These are phyloP conservation scores for Jatropha podagrica DNA, from an alignment of 441 rosid genomes.

Conservation along the genomic window DNA sequence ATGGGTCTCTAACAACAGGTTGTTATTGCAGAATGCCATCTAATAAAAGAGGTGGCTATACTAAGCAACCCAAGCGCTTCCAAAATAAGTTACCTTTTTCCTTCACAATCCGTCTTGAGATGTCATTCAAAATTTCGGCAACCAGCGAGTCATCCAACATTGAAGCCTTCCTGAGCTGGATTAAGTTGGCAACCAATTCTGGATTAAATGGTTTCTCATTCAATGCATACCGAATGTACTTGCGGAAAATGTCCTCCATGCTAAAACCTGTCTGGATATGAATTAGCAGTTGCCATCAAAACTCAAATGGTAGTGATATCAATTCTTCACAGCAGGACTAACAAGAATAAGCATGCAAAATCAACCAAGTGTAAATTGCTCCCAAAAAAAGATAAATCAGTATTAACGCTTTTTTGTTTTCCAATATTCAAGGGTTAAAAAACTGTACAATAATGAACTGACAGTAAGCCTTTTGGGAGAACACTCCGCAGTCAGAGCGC, in stretches of 20 bases:
- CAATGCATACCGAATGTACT: constrained; percentile 82
- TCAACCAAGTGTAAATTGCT: neutral
- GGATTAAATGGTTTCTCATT: constrained; percentile 92
- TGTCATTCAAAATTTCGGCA: constrained; percentile 77
- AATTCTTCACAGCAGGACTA: neutral
- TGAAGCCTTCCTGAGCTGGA: constrained; percentile 73
- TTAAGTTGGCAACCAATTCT: constrained; percentile 56
- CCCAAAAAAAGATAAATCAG: neutral
- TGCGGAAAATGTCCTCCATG: constrained; percentile 82
- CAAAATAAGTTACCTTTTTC: constrained; percentile 60
- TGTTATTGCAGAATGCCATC: neutral
- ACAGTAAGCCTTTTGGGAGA: neutral
- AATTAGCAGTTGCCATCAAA: constrained; percentile 40
- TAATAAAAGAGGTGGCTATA: neutral
- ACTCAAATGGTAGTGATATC: constrained; percentile 11
- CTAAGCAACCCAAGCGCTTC: neutral
- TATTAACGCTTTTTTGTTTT: neutral
- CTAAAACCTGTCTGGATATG: constrained; percentile 85
- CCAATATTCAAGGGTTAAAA: neutral
- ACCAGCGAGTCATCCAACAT: constrained; percentile 65
- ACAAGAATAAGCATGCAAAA: constrained; percentile 5
- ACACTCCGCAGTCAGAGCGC: neutral
- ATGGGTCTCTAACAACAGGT: neutral
- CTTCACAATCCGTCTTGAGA: constrained; percentile 73
- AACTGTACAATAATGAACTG: neutral